Conservation (phyloP, 257 asterid genomes). For the Rubia yunnanensis region DNA sequence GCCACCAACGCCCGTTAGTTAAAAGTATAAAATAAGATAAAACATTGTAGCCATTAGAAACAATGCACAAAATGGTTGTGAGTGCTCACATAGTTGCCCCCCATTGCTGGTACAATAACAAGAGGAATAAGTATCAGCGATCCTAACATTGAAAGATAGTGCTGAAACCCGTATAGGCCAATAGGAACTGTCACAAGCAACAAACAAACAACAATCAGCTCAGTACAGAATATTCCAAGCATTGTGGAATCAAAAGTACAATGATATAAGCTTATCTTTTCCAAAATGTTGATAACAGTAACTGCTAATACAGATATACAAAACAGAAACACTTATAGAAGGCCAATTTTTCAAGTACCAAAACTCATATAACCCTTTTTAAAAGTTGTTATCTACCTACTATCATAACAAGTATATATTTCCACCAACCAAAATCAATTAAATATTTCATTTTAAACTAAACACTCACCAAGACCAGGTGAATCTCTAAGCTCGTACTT, state of each 20-base stretch:
- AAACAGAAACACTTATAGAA: neutral
- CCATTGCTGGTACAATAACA: conserved; percentile 99
- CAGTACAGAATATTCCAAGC: neutral
- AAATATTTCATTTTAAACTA: neutral
- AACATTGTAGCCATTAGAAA: neutral
- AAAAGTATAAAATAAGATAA: conserved; percentile 5
- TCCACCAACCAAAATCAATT: neutral
- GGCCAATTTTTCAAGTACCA: neutral
- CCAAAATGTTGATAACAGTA: neutral
- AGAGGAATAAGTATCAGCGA: conserved; percentile 90
- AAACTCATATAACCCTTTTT: neutral
- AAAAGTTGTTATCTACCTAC: neutral
- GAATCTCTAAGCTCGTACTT: conserved; percentile 86
- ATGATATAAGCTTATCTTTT: neutral
- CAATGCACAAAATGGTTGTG: conserved; percentile 23
- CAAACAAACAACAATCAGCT: conserved; percentile 7
- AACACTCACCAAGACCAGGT: conserved; percentile 82
- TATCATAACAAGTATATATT: neutral
- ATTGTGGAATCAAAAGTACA: neutral
- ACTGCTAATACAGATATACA: neutral
- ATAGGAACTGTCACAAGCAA: conserved; percentile 74
- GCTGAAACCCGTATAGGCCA: conserved; percentile 90
- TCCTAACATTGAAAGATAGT: conserved; percentile 86
- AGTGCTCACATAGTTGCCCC: conserved; percentile 93
- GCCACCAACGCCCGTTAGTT: conserved; percentile 15